These are phyloP conservation scores for Candolleomyces eurysporus DNA, from an alignment of 768 basidiomycete species.

Conservation along the genomic window DNA sequence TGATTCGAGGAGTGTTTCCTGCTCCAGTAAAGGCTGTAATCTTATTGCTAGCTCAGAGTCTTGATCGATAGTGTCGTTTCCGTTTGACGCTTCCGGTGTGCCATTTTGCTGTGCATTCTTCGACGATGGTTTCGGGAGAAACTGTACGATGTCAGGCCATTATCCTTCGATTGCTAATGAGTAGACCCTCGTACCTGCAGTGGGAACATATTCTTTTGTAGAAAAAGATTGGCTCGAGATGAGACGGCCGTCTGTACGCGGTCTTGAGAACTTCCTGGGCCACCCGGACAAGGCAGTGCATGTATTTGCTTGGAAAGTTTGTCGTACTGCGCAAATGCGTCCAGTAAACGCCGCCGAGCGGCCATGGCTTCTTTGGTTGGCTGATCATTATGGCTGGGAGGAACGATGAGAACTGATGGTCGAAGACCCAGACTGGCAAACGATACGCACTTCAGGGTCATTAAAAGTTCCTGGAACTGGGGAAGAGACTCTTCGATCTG, in stretches of 20 bases:
- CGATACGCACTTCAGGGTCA: constrained; percentile 58
- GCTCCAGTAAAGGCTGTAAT: constrained; percentile 89
- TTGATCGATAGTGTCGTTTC: constrained; percentile 43
- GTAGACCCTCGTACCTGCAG: constrained; percentile 52
- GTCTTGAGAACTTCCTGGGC: constrained; percentile 72
- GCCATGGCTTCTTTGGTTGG: constrained; percentile 66
- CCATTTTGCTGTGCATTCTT: constrained; percentile 13
- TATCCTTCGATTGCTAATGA: neutral
- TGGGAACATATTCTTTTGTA: constrained; percentile 90
- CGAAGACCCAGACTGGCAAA: neutral
- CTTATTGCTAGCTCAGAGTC: constrained; percentile 69
- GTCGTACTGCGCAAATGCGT: constrained; percentile 88
- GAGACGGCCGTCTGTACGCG: constrained; percentile 81
- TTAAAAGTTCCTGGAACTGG: constrained; percentile 82
- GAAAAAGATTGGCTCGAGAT: constrained; percentile 71
- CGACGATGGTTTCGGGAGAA: constrained; percentile 47
- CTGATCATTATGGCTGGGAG: constrained; percentile 40
- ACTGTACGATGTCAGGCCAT: constrained; percentile 23
- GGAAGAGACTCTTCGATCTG: constrained; percentile 90
- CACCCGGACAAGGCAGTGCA: constrained; percentile 59
- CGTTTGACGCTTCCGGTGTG: constrained; percentile 12
- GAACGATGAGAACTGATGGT: neutral
- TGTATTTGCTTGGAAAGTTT: constrained; percentile 83
- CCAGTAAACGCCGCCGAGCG: constrained; percentile 78
- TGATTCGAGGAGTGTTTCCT: constrained; percentile 86